Conservation (phyloP, 23 red algal genomes). For the Gracilaria caudata region DNA sequence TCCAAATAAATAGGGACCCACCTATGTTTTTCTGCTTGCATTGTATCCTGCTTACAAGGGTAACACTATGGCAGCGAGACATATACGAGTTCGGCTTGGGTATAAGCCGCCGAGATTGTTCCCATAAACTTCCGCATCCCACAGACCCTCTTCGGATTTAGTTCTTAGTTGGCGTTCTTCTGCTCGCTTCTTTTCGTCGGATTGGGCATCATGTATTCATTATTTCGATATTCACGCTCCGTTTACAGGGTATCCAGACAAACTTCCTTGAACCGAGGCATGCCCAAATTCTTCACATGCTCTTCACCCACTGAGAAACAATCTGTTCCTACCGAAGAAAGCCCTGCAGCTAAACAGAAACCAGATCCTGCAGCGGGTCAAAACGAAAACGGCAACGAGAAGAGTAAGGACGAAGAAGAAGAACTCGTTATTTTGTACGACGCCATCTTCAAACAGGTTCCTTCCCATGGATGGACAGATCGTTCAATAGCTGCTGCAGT, state of each 20-base stretch:
- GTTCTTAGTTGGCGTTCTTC: neutral
- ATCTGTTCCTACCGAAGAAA: neutral
- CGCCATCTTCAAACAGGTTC: constrained; percentile 38
- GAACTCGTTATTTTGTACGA: constrained; percentile 16
- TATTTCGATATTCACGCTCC: neutral
- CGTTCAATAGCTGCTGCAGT: constrained; percentile 44
- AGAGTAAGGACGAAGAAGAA: constrained; percentile 2
- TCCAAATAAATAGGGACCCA: too few species aligned
- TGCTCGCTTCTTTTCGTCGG: neutral
- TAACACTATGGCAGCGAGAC: too few species aligned
- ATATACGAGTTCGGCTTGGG: too few species aligned
- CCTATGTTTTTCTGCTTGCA: too few species aligned
- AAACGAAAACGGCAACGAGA: neutral
- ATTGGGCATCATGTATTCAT: neutral
- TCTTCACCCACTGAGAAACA: neutral
- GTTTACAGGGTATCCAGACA: neutral
- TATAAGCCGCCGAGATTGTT: too few species aligned
- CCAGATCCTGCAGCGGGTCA: neutral
- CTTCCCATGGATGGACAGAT: constrained; percentile 43
- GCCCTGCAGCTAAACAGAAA: too few species aligned
- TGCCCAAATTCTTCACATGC: neutral
- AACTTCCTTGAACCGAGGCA: too few species aligned
- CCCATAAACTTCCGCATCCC: too few species aligned
- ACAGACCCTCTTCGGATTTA: neutral
- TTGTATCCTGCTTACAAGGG: too few species aligned